Conservation (phyloP, 805 yeast genomes). For the Teunomyces stri region DNA sequence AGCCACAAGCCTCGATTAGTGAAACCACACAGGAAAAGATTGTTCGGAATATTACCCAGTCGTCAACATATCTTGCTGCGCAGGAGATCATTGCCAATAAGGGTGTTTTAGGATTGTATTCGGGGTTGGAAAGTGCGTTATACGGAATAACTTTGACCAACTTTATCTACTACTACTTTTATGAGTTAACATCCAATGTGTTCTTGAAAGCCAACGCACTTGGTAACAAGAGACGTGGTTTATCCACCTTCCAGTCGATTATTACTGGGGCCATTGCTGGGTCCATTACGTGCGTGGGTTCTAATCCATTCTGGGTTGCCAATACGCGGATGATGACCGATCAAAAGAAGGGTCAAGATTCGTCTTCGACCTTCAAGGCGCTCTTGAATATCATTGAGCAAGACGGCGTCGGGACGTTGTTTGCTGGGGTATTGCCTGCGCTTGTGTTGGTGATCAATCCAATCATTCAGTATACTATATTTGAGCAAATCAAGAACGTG, state of each 20-base stretch:
- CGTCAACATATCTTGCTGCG: conserved; percentile 26
- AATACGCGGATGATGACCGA: conserved; percentile 83
- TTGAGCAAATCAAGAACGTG: conserved; percentile 76
- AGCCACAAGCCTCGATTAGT: conserved; percentile 12
- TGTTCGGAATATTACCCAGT: conserved; percentile 12
- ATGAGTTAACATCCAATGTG: conserved; percentile 62
- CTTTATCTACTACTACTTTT: conserved; percentile 86
- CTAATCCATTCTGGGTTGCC: conserved; percentile 95
- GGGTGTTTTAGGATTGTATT: conserved; percentile 68
- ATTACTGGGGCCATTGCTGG: conserved; percentile 85
- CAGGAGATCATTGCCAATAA: conserved; percentile 50
- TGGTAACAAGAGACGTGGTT: conserved; percentile 30
- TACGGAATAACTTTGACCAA: conserved; percentile 85
- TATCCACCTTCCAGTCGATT: conserved; percentile 66
- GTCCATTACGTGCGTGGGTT: conserved; percentile 71
- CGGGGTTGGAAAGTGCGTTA: conserved; percentile 86
- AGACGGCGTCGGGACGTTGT: conserved; percentile 71
- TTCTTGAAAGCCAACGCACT: conserved; percentile 36
- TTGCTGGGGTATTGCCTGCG: conserved; percentile 88
- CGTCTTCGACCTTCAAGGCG: conserved; percentile 51
- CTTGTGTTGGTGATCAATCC: conserved; percentile 84
- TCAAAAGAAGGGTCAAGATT: conserved; percentile 24
- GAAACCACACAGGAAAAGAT: conserved; percentile 16
- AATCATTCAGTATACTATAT: conserved; percentile 85
- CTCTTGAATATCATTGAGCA: conserved; percentile 60